A percentile compares a stretch with the other conserved stretches of the same genome.
Evolutionary conservation across 345 rosid genomes (phyloP).

Genomic region (Arabis hirsuta): DNA sequence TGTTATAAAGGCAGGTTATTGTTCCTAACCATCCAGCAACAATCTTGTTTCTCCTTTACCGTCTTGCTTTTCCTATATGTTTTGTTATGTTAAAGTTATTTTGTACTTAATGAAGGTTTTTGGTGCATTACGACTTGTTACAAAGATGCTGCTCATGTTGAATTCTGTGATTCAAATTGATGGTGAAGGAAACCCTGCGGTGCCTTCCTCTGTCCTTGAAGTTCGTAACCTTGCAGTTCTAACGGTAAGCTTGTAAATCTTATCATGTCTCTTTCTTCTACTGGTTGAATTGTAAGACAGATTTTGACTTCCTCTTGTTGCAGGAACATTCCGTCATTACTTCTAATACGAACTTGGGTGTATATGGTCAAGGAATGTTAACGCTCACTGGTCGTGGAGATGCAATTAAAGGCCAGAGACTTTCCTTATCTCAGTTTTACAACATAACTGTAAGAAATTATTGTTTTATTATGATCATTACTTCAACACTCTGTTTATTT

Average conservation of each 20-base stretch:
- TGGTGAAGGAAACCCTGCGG: constrained; percentile 90
- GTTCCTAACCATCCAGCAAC: constrained; percentile 31
- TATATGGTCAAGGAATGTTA: constrained; percentile 94
- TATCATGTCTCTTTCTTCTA: constrained; percentile 17
- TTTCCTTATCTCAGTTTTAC: constrained; percentile 89
- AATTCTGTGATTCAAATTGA: constrained; percentile 91
- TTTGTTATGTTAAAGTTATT: constrained; percentile 1
- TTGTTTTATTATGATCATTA: constrained; percentile 13
- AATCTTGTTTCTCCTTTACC: constrained; percentile 11
- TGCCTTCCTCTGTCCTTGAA: constrained; percentile 90
- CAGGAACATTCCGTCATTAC: constrained; percentile 83
- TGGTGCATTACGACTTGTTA: constrained; percentile 92
- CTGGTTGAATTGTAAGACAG: constrained; percentile 30
- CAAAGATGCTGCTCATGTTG: constrained; percentile 96
- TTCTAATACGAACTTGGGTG: constrained; percentile 85
- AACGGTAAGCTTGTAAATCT: constrained; percentile 59
- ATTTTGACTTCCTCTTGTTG: constrained; percentile 41
- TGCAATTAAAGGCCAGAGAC: constrained; percentile 92
- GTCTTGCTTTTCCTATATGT: neutral
- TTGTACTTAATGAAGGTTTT: constrained; percentile 64
- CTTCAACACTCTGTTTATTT: constrained; percentile 29
- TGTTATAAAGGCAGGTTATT: constrained; percentile 73
- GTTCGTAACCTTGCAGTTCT: constrained; percentile 95
- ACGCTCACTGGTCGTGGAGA: constrained; percentile 83
- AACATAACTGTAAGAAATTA: constrained; percentile 82